phyloP scores from a whole-genome alignment of 2,329 filamentous ascomycete species.

The Paraphoma sp. region DNA sequence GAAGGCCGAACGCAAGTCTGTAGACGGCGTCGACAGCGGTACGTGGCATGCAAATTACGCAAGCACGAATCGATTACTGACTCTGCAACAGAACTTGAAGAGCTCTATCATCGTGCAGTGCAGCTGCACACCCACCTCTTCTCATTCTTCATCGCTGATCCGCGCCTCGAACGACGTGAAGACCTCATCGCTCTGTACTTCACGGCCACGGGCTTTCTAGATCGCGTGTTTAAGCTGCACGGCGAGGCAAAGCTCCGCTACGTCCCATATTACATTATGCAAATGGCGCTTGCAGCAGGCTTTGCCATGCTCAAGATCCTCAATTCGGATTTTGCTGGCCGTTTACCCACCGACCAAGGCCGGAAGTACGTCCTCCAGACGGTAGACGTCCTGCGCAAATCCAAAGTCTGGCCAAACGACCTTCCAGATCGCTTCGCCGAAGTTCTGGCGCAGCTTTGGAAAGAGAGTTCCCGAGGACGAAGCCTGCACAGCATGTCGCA shows the following conservation, averaged over 20 bases:
- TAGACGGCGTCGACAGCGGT: constrained; percentile 46
- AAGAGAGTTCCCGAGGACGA: constrained; percentile 56
- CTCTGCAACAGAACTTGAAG: constrained; percentile 49
- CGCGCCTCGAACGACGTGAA: constrained; percentile 63
- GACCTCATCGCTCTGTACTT: constrained; percentile 79
- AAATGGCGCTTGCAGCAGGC: constrained; percentile 83
- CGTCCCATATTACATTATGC: constrained; percentile 78
- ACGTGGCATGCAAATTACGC: constrained; percentile 4
- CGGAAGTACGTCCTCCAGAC: constrained; percentile 74
- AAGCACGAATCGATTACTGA: constrained; percentile 38
- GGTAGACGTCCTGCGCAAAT: constrained; percentile 72
- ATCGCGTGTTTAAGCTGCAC: constrained; percentile 61
- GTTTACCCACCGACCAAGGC: constrained; percentile 67
- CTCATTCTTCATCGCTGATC: constrained; percentile 81
- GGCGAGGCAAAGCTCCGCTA: constrained; percentile 67
- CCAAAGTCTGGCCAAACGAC: constrained; percentile 79
- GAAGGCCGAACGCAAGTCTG: constrained; percentile 40
- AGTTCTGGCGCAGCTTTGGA: constrained; percentile 89
- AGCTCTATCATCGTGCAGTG: constrained; percentile 74
- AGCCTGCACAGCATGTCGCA: constrained; percentile 47
- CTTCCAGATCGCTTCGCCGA: constrained; percentile 80
- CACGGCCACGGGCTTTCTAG: constrained; percentile 72
- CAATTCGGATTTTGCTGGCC: constrained; percentile 75
- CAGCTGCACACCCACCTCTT: constrained; percentile 77
- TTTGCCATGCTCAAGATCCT: constrained; percentile 79